Base-by-base conservation (phyloP, 306 rosid species). In the Cucumis cinereus region DNA sequence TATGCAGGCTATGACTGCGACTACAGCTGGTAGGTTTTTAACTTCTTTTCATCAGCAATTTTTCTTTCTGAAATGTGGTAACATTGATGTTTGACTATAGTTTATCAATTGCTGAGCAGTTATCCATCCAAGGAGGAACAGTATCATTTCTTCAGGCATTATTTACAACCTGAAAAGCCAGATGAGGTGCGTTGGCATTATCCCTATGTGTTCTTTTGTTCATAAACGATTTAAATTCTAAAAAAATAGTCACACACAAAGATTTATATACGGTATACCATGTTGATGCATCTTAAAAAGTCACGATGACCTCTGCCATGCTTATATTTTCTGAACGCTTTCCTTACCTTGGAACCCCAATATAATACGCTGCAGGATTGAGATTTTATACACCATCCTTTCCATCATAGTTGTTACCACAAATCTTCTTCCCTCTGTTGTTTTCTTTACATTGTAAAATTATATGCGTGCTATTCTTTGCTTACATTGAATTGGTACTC, bases 1-100 rank as follows among this genome's bases (percentile, higher is more conserved):
- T 92, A 92, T 53, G 91, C 88, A 8, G 99, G 99, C 86, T 92
- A 84, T 79, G 97, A 92, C 22, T 92, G 99, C 79, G 93, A 95
- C 86, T 87, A 50, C 82, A 84, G 82, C 83, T 79, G 85, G 99
- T 95, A 85, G 77, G 96, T 85, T 60, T 55, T 72, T 10, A 66
- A 22, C 59, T 75, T 60, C 50, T 30, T 33, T 73, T 68, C 70
- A 61, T 26, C 28, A 35, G 61, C 3, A 24, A 40, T 54, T 74
- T 23, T 33, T 49, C 41, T 13, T 40, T 67, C 35, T 43, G 13
- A 80, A 52, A 58, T 35, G 45, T 72, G n/a, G 20, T 20, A 35
- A 45, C 30, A 35, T 57, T 55, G 41, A 49, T 28, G 55, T 54
- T 82, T 83, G 49, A 82, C 63, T 57, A 64, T 70, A 80, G 57